Evolutionary conservation across 1,284 basidiomycete species (phyloP), one percentile per base, ranked within the genome.

Genomic region (Coniferiporia weirii): DNA sequence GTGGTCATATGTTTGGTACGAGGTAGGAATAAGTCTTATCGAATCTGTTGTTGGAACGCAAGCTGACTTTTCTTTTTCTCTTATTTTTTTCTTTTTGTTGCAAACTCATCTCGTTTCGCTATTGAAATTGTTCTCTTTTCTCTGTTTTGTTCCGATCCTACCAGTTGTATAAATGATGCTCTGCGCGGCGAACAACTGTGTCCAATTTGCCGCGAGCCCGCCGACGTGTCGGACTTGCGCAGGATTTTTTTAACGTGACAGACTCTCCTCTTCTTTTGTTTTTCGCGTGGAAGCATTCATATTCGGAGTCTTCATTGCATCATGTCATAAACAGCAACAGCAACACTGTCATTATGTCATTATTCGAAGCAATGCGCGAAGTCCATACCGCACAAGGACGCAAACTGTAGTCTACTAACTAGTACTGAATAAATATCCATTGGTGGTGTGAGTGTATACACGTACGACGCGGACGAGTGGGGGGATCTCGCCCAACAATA

Each of bases 1-100:
- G 57, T 38, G 57, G 57, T 12, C 57, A 59, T 27, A 54, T 59
- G 9, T 59, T 59, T n/a, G 50, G 57, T 1, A 53, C 57, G 32
- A 46, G 32, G 57, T 59, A 22, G 34, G 47, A 2, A 19, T 3
- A 13, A 12, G 10, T 43, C 40, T 13, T 43, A 7, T n/a, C 7
- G 10, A n/a, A 43, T n/a, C 40, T 27, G 27, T 27, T 5, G 40
- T 8, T n/a, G 7, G 40, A 20, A 19, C 17, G n/a, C 44, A 20
- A n/a, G 19, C 8, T 46, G 8, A 46, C 15, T 40, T 40, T n/a
- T 46, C 10, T 35, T 35, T 27, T 34, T 27, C n/a, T n/a, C n/a
- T n/a, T n/a, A n/a, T n/a, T 34, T 12, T 7, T 15, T 17, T 1
- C 40, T 27, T 13, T 15, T 34, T n/a, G 13, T 32, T 27, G n/a